Evolutionary conservation across 1,139 yeast genomes (phyloP).

Genomic region (Hansenula sp.): DNA sequence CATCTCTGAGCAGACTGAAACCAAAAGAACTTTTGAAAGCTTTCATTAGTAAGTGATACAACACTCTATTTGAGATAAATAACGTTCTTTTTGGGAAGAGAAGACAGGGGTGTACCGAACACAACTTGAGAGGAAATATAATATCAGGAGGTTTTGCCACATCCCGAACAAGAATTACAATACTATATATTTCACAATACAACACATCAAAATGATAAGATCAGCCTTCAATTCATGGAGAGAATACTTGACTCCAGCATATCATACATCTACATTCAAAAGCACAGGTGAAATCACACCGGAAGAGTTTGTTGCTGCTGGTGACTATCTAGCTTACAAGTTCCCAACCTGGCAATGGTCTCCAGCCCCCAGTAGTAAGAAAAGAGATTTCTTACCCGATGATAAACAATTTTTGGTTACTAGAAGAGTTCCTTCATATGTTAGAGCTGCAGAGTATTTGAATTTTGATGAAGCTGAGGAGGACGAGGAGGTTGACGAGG

Average conservation of each 20-base stretch:
- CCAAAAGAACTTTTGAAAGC: too few relatives aligned
- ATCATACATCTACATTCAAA: conserved; percentile 76
- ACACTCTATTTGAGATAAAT: neutral
- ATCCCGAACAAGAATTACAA: neutral
- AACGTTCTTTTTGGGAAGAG: neutral
- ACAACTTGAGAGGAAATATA: too few relatives aligned
- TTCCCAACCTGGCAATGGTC: conserved; percentile 99
- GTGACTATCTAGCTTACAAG: conserved; percentile 85
- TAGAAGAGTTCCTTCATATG: conserved; percentile 81
- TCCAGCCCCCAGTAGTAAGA: conserved; percentile 55
- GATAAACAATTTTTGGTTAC: conserved; percentile 88
- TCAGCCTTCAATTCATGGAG: conserved; percentile 82
- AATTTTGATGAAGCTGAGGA: conserved; percentile 38
- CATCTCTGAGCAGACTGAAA: too few relatives aligned
- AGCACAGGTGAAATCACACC: conserved; percentile 91
- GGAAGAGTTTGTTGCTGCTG: conserved; percentile 87
- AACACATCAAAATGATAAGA: conserved; percentile 35
- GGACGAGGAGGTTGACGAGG: conserved; percentile 42
- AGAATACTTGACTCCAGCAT: conserved; percentile 89
- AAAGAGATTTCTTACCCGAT: conserved; percentile 71
- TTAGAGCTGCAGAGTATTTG: conserved; percentile 62
- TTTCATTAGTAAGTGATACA: too few relatives aligned
- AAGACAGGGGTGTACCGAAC: too few relatives aligned
- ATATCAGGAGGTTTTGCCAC: too few relatives aligned
- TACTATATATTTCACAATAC: neutral